Conservation (phyloP, 257 asterid genomes). For the Petunia secreta region DNA sequence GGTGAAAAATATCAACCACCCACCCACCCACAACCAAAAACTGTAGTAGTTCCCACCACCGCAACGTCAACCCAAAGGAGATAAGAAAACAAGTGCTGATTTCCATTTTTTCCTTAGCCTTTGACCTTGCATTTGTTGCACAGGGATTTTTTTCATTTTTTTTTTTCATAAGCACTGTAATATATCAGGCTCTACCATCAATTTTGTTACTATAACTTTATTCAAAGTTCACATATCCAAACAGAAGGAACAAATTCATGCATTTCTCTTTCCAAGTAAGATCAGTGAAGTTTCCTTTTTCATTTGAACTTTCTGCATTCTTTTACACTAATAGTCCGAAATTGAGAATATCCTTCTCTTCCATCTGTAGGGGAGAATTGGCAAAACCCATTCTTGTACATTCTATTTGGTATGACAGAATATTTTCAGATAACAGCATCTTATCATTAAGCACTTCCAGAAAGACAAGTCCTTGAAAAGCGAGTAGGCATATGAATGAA, state of each 20-base stretch:
- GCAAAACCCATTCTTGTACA: neutral
- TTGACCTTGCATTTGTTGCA: neutral
- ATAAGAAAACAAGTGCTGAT: neutral
- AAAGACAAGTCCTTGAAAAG: neutral
- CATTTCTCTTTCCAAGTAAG: neutral
- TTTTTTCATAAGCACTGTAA: neutral
- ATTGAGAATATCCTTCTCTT: neutral
- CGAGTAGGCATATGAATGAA: neutral
- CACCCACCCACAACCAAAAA: neutral
- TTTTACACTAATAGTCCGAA: neutral
- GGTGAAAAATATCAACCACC: neutral
- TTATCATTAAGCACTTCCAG: neutral
- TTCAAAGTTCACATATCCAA: constrained; percentile 7
- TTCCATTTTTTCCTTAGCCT: neutral
- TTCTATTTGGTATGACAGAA: neutral
- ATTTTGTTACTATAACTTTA: neutral
- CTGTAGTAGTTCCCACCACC: neutral
- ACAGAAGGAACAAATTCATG: neutral
- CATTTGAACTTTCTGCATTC: neutral
- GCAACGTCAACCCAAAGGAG: neutral
- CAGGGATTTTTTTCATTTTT: neutral
- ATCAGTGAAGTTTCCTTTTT: neutral
- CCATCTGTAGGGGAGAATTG: neutral
- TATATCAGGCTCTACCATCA: neutral
- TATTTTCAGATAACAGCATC: neutral